These are phyloP conservation scores for Podaxis sp. DNA, from an alignment of 768 basidiomycete species.

Conservation along the genomic window DNA sequence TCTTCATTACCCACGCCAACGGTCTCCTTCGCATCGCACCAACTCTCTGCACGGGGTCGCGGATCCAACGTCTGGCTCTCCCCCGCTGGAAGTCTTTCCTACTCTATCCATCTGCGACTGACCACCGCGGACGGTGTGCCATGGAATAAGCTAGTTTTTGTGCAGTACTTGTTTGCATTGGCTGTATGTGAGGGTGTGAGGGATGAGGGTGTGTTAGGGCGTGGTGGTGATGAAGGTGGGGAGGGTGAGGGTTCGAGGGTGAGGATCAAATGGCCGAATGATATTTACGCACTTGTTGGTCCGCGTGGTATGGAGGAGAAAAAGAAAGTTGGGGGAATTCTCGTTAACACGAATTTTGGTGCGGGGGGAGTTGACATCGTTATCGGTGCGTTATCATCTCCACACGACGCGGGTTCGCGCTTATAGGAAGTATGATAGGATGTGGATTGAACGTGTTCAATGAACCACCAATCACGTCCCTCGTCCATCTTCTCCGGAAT, in stretches of 20 bases:
- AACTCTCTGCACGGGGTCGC: conserved; percentile 84
- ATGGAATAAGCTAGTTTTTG: conserved; percentile 66
- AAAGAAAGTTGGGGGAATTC: conserved; percentile 86
- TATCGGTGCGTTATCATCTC: conserved; percentile 52
- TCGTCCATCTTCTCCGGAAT: conserved; percentile 57
- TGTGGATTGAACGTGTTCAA: conserved; percentile 89
- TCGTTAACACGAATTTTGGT: conserved; percentile 85
- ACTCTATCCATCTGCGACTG: conserved; percentile 70
- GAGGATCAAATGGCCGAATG: conserved; percentile 95
- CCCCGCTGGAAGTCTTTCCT: conserved; percentile 82
- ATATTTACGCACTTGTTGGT: conserved; percentile 73
- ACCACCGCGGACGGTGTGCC: conserved; percentile 27
- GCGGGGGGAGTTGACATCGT: conserved; percentile 71
- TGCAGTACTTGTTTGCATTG: conserved; percentile 89
- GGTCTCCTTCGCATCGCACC: conserved; percentile 81
- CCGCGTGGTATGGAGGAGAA: conserved; percentile 36
- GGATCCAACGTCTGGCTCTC: conserved; percentile 92
- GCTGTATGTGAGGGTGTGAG: conserved; percentile 85
- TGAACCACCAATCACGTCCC: conserved; percentile 74
- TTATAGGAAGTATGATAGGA: conserved; percentile 40
- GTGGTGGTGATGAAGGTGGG: conserved; percentile 33
- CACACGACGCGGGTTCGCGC: neutral
- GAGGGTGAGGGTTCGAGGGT: conserved; percentile 33
- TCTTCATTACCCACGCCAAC: conserved; percentile 67
- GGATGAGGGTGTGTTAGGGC: conserved; percentile 51